Conservation (phyloP, 2,329 filamentous ascomycete genomes). For the Leptographium wingfieldii region DNA sequence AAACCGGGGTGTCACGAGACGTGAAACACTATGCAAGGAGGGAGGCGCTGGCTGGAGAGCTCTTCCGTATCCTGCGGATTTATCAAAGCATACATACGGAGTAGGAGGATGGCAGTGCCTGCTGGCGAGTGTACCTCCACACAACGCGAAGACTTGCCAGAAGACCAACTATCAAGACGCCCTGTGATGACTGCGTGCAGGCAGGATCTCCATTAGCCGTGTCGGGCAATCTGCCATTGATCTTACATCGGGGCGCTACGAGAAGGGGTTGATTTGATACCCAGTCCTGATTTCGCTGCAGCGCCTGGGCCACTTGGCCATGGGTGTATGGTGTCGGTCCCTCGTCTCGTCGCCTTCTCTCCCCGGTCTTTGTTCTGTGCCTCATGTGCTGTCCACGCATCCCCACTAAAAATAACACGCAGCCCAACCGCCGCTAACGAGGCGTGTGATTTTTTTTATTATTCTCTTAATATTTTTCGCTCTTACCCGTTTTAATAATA, state of each 20-base stretch:
- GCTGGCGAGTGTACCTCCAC: not conserved
- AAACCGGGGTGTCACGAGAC: not conserved
- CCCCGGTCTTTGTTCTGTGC: not conserved
- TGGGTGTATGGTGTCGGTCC: not conserved
- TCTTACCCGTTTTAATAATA: not conserved
- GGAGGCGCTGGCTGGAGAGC: not conserved
- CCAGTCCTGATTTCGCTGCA: not conserved
- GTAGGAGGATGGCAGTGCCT: no score
- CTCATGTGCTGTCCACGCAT: not conserved
- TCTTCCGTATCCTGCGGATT: not conserved
- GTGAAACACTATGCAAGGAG: not conserved
- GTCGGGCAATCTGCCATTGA: not conserved
- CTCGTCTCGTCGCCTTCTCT: not conserved
- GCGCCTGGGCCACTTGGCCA: not conserved
- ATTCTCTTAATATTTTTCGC: conserved; percentile 1
- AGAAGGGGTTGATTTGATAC: not conserved
- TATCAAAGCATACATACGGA: not conserved
- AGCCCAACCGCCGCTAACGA: conserved; percentile 5
- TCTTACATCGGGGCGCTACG: not conserved
- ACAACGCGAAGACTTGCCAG: not conserved
- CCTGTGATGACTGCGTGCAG: not conserved
- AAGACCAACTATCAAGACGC: not conserved
- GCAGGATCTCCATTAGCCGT: not conserved
- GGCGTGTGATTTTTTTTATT: conserved; percentile 13
- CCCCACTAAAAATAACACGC: conserved; percentile 3